Conservation (phyloP, 2,329 filamentous ascomycete species). For the Mycocentrospora acerina region DNA sequence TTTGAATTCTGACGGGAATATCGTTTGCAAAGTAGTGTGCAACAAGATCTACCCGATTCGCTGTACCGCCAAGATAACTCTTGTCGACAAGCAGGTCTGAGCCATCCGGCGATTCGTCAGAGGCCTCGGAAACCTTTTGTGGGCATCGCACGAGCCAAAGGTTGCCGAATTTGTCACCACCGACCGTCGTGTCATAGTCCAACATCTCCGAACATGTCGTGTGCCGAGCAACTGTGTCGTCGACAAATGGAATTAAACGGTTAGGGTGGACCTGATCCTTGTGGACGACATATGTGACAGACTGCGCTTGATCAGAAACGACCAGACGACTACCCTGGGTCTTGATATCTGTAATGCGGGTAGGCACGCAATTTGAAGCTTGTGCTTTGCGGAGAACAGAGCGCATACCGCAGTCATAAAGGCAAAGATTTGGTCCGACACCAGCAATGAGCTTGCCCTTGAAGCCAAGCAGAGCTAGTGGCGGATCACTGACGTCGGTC, state of each 20-base stretch:
- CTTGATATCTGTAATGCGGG: slow-evolving; percentile 84
- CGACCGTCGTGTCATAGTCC: slow-evolving; percentile 93
- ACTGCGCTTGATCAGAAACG: slow-evolving; percentile 90
- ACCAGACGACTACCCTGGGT: slow-evolving; percentile 90
- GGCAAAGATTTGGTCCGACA: slow-evolving; percentile 75
- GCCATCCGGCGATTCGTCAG: slow-evolving; percentile 88
- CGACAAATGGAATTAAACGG: slow-evolving; percentile 86
- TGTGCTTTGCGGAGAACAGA: slow-evolving; percentile 92
- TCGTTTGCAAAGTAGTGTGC: slow-evolving; percentile 90
- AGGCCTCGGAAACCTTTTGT: slow-evolving; percentile 79
- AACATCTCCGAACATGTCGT: slow-evolving; percentile 91
- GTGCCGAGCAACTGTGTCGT: slow-evolving; percentile 88
- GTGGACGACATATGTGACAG: slow-evolving; percentile 89
- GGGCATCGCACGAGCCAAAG: slow-evolving; percentile 90
- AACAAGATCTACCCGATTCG: slow-evolving; percentile 81
- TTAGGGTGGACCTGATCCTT: slow-evolving; percentile 77
- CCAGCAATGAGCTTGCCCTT: slow-evolving; percentile 88
- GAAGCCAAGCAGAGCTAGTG: slow-evolving; percentile 87
- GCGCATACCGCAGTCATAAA: slow-evolving; percentile 92
- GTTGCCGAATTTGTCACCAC: slow-evolving; percentile 97
- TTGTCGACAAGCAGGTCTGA: slow-evolving; percentile 89
- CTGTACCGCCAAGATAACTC: slow-evolving; percentile 84
- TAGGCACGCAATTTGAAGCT: slow-evolving; percentile 68
- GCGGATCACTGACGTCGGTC: slow-evolving; percentile 86
- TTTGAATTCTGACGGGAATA: slow-evolving; percentile 85